Evolutionary conservation across 169 alveolate species (phyloP), one percentile per base, ranked within the genome.

Genomic region (Prorocentrum cordatum): DNA sequence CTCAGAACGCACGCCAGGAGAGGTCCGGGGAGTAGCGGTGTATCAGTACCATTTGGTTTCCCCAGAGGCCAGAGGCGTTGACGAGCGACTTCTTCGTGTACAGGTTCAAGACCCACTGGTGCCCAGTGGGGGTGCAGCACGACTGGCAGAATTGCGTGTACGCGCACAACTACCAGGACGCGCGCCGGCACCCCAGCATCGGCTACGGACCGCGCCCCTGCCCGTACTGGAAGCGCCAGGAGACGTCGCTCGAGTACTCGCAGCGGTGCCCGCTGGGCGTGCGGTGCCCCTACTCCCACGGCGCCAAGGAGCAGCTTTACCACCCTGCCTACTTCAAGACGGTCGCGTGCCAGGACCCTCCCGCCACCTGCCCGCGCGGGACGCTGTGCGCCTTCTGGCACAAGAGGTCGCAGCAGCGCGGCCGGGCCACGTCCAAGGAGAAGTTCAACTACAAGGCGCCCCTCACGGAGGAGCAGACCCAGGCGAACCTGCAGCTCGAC

Each of bases 111-210:
- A 92, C 94, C 58, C 75, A 84, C 39, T 92, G 94, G 94, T 92
- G 94, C 32, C 94, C 94, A 39, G 84, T 91, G 83, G 94, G 94
- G 35, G 92, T 87, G 18, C 94, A 92, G 77, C 94, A 92, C 39
- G 94, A 92, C 87, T 92, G 94, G 94, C 88, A 91, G 70, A 87
- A 77, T 7, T 92, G 94, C 87, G 92, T 83, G 59, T 92, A 92
- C 47, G 94, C 94, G 31, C 94, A 92, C 89, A 92, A 91, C 59
- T 92, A 88, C 92, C 94, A 92, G 84, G 88, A 79, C n/a, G 88
- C 88, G 24, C 88, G 88, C 45, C 12, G 88, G 26, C 24, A 58
- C 35, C 64, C 36, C 29, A 59, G 45, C 50, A 59, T 79, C 24
- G 88, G 88, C 72, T 79, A 79, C 64, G 88, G 88, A 33, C 88